Base-by-base conservation (phyloP, 192 early-diverging fungal species). In the Dispira simplex region DNA sequence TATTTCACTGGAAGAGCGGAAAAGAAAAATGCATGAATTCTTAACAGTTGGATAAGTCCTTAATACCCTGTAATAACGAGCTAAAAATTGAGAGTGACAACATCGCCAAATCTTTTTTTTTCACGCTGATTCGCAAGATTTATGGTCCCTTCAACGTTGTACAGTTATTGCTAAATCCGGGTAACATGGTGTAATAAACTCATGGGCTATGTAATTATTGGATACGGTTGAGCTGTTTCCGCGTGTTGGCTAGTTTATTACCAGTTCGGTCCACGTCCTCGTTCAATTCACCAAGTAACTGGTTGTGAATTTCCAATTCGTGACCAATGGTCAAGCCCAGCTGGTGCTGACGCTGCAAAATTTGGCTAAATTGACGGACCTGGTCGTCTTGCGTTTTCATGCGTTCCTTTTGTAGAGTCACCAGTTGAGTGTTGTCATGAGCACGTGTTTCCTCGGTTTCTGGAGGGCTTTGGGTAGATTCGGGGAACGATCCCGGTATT, bases 301-400 rank as follows among this genome's bases (percentile, higher is more conserved):
- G 81, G 75, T 90, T 98, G 66, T 98, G 95, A 66, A 83, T 71
- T 56, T 97, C 93, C 43, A 98, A 75, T 71, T 98, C 95, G 20
- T 92, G 70, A 21, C 86, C 84, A 62, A 98, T 97, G 16, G 86
- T 81, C 58, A 83, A 53, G 16, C 93, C 92, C 72, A 98, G 81
- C 65, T 94, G 82, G 65, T 83, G 81, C 69, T 98, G 95, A 48
- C 93, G 77, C 47, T 76, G 73, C 62, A 98, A 65, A 26, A 94
- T 84, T 18, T 78, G 64, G 27, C 81, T 82, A 44, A 98, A 81
- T n/a, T 85, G 78, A 10, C 84, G 79, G 6, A 92, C 81, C 62
- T 82, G 78, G 27, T 72, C 67, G 64, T 98, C 95, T 65, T 98
- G 95, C 62, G 86, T 79, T 21, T 73, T 66, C 88, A 98, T 92